These are phyloP conservation scores for Alloascoidea hylecoeti DNA, from an alignment of 805 yeast species.

Conservation along the genomic window DNA sequence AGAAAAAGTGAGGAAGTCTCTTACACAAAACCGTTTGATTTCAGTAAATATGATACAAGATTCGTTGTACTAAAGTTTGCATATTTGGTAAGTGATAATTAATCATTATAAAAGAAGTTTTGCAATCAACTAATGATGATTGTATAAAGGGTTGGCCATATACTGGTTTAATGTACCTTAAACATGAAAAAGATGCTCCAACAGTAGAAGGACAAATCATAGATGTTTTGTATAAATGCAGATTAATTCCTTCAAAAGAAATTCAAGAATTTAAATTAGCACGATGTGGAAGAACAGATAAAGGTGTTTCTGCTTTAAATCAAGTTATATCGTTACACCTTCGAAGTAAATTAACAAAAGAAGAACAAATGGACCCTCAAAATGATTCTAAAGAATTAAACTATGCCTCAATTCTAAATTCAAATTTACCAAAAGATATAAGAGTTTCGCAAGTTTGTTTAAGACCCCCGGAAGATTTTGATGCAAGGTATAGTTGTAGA, in stretches of 20 bases:
- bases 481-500: constrained; percentile 88
- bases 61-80: constrained; percentile 73
- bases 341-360: constrained; percentile 49
- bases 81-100: constrained; percentile 26
- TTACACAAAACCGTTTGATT: constrained; percentile 36
- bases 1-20: constrained; percentile 12
- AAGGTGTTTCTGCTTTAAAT: constrained; percentile 94
- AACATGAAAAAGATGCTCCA: constrained; percentile 61
- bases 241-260: constrained; percentile 43
- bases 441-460: constrained; percentile 70
- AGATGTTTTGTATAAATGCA: constrained; percentile 55
- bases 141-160: constrained; percentile 78
- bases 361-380: constrained; percentile 41
- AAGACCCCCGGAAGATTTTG: constrained; percentile 71
- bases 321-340: constrained; percentile 78
- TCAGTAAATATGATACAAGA: constrained; percentile 45
- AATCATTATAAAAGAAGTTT: background rate
- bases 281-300: constrained; percentile 90
- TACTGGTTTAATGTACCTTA: constrained; percentile 78
- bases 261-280: constrained; percentile 61
- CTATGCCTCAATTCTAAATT: constrained; percentile 63
- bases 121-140: background rate
- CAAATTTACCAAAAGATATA: constrained; percentile 68
- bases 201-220: constrained; percentile 76
- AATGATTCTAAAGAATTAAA: constrained; percentile 62